These are phyloP conservation scores for Fraxinus latifolia DNA, from an alignment of 305 asterid species.

Conservation along the genomic window DNA sequence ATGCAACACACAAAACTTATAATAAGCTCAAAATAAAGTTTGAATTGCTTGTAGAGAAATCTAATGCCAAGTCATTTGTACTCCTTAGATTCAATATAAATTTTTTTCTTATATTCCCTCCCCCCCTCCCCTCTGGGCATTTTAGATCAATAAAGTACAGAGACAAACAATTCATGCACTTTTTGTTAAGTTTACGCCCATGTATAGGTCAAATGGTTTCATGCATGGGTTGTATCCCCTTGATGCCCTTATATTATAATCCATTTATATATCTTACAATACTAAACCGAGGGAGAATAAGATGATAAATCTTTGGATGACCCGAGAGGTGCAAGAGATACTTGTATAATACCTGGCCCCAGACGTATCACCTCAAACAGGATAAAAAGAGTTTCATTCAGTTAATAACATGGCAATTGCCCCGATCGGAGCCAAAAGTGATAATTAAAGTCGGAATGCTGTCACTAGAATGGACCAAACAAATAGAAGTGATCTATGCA, in stretches of 20 bases:
- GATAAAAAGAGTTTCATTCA: background rate
- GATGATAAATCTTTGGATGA: background rate
- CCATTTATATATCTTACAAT: background rate
- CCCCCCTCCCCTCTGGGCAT: background rate
- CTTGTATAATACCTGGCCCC: background rate
- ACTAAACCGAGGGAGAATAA: background rate
- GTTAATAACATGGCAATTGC: background rate
- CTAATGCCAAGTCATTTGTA: background rate
- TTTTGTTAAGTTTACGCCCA: background rate
- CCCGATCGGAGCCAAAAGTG: background rate
- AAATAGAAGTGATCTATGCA: background rate
- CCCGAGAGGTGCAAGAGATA: background rate
- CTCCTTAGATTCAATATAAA: background rate
- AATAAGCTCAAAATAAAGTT: background rate
- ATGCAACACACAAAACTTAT: background rate
- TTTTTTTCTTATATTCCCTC: no score
- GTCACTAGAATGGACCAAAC: background rate
- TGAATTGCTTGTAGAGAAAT: background rate
- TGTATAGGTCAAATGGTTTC: background rate
- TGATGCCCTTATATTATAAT: background rate
- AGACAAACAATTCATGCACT: no score
- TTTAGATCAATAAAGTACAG: background rate
- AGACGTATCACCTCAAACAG: background rate
- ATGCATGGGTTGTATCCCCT: background rate
- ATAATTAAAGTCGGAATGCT: background rate